phyloP scores from a whole-genome alignment of 1,284 basidiomycete species.

The Marasmius oreades region DNA sequence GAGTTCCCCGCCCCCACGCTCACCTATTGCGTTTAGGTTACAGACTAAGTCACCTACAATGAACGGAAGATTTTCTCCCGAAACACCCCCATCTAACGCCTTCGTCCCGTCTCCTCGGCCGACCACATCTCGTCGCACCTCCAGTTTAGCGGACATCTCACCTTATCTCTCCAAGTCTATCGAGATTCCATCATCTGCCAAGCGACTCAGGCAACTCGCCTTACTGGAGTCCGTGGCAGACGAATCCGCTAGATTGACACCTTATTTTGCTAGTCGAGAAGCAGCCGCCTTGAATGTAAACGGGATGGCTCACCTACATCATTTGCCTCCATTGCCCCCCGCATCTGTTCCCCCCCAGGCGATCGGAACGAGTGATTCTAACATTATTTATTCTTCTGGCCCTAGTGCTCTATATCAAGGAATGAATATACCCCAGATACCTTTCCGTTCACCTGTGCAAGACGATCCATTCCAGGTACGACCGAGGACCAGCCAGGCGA shows the following conservation, averaged over 20 bases:
- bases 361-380: not conserved
- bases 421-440: slow-evolving; percentile 12
- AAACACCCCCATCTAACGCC: slow-evolving; percentile 17
- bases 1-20: not conserved
- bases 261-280: slow-evolving; percentile 35
- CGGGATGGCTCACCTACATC: slow-evolving; percentile 11
- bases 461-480: slow-evolving; percentile 52
- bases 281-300: slow-evolving; percentile 8
- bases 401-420: slow-evolving; percentile 16
- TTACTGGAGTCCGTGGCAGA: slow-evolving; percentile 71
- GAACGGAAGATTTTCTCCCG: slow-evolving; percentile 13
- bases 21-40: not conserved
- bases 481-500: slow-evolving; percentile 56
- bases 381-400: slow-evolving; percentile 12
- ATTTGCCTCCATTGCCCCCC: slow-evolving; percentile 8
- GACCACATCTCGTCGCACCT: slow-evolving; percentile 26
- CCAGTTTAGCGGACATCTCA: slow-evolving; percentile 56
- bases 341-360: slow-evolving; percentile 6
- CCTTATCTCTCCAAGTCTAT: slow-evolving; percentile 54
- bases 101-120: slow-evolving; percentile 14
- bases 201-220: slow-evolving; percentile 66
- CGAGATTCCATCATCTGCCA: slow-evolving; percentile 51
- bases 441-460: slow-evolving; percentile 17
- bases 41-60: not conserved
- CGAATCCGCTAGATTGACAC: slow-evolving; percentile 63